Evolutionary conservation across 106 monocot species (phyloP).

Genomic region (Ottelia alismoides): DNA sequence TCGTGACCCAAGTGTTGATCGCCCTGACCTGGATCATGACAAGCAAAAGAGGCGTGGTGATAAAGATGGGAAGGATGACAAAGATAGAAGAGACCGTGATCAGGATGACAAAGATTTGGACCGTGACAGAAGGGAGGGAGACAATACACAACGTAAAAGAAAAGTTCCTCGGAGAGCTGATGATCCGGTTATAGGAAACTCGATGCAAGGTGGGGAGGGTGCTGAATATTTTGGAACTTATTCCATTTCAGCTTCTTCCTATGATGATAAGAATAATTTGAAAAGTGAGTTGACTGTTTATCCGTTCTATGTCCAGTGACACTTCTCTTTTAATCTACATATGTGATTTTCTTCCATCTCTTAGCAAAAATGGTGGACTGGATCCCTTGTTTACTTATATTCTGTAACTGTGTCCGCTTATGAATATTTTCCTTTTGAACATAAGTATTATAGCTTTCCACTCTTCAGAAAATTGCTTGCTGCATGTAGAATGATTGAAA

Average conservation of each 20-base stretch:
- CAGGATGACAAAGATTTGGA: slow-evolving; percentile 67
- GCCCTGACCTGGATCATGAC: slow-evolving; percentile 65
- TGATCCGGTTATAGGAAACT: slow-evolving; percentile 19
- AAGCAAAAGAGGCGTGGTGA: slow-evolving; percentile 53
- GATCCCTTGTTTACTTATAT: too few relatives aligned
- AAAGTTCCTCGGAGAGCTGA: slow-evolving; percentile 53
- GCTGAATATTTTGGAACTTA: slow-evolving; percentile 45
- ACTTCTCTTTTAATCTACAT: too few relatives aligned
- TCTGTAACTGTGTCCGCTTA: too few relatives aligned
- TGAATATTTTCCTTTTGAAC: too few relatives aligned
- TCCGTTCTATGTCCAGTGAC: too few relatives aligned
- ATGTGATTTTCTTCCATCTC: too few relatives aligned
- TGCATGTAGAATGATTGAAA: too few relatives aligned
- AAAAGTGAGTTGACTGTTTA: slow-evolving; percentile 74
- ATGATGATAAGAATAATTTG: slow-evolving; percentile 69
- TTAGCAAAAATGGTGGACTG: too few relatives aligned
- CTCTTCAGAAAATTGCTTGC: too few relatives aligned
- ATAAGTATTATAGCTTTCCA: too few relatives aligned
- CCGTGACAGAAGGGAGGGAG: slow-evolving; percentile 50
- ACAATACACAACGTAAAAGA: slow-evolving; percentile 20
- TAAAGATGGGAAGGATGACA: slow-evolving; percentile 76
- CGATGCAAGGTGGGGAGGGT: slow-evolving; percentile 35
- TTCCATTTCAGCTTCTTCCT: slow-evolving; percentile 49
- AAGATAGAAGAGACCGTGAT: slow-evolving; percentile 49
- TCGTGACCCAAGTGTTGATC: slow-evolving; percentile 77